Base-by-base conservation (phyloP, 2,329 filamentous ascomycete genomes). In the Sporothrix protearum region DNA sequence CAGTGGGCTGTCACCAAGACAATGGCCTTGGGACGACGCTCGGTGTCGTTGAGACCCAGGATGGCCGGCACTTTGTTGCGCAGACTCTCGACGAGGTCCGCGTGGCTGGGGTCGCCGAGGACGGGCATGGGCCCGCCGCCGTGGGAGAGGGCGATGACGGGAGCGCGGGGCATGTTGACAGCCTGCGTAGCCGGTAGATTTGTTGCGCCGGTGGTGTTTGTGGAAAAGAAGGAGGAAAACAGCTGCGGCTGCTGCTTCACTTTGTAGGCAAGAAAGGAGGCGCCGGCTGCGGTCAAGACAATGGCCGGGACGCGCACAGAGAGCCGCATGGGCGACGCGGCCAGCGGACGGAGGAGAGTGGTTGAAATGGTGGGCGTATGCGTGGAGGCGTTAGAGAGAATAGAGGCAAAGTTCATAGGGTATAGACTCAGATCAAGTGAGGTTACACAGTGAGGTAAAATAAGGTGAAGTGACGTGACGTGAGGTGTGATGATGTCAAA, bases 1-100 rank as follows among this genome's bases (percentile, higher is more conserved):
- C 87, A 89, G 79, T 89, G 87, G 3, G 87, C 87, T 0, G 87
- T 89, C 16, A 89, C 82, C 42, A 89, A 79, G 10, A 88, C 80
- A 61, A 89, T 87, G 30, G 85, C 87, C 45, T 68, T 51, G 5
- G 75, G 76, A 25, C 74, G 71, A 10, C 80, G 80, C 0, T 83
- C 84, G 0, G 84, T 77, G 0, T 86, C 86, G 51, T 83, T 82
- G 2, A 90, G 82, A 74, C 83, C 82, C 63, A 90, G 83, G 68
- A 89, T 82, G 76, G 84, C 79, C 67, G 88, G 87, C 7, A 89
- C 83, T 10, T 83, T 82, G 4, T 81, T 84, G 71, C 82, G 82
- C 72, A 89, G 81, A 0, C 86, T 88, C 66, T 81, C 78, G 47
- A 83, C 82, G 74, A 89, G 85, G 51, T 79, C 76, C 22, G 81